Evolutionary conservation across 192 early-diverging fungal species (phyloP), one percentile per base, ranked within the genome.

Genomic region (Chytriomyces confervae): DNA sequence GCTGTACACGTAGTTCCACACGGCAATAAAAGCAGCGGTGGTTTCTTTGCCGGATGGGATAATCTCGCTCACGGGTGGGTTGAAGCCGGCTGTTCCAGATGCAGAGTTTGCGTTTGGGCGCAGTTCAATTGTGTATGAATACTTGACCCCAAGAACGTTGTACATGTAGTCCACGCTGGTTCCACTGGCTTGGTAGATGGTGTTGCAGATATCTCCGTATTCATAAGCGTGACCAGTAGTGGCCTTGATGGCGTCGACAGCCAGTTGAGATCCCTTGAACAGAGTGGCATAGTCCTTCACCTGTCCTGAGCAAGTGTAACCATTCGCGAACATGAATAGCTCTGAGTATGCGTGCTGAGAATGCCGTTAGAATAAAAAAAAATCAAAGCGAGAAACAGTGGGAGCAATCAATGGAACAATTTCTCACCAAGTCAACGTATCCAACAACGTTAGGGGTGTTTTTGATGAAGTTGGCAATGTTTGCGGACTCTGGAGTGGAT

Each of bases 271-370:
- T 8, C 57, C 79, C 20, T n/a, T 36, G 36, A 64, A 44, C 20
- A 81, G 62, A 46, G 44, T 64, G 20, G 53, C 66, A 66, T 77
- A 77, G 62, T 83, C 79, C 10, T 77, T 62, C 23, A 69, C 68
- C n/a, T 70, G 29, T 7, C 5, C 45, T 7, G 43, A 27, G 70
- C 77, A 75, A 62, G 51, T 57, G 45, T 78, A 80, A 18, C 77
- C 83, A 51, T 77, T 79, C 44, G 83, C 67, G 45, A 72, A 84
- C 87, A 91, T 86, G 83, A 86, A 90, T 29, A 88, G 74, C 74
- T 91, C 87, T 16, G 85, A 86, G 81, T 87, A 91, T 3, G 79
- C 76, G 73, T 90, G 87, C 62, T 88, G 81, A 47, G 76, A 75
- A 74, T 29, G 45, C 46, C 23, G 13, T 13, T 62, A 11, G 16